A percentile compares a stretch with the other conserved stretches of the same genome.
Evolutionary conservation across 208 protist genomes (phyloP).

Genomic region (Paratrypanosoma confusum): DNA sequence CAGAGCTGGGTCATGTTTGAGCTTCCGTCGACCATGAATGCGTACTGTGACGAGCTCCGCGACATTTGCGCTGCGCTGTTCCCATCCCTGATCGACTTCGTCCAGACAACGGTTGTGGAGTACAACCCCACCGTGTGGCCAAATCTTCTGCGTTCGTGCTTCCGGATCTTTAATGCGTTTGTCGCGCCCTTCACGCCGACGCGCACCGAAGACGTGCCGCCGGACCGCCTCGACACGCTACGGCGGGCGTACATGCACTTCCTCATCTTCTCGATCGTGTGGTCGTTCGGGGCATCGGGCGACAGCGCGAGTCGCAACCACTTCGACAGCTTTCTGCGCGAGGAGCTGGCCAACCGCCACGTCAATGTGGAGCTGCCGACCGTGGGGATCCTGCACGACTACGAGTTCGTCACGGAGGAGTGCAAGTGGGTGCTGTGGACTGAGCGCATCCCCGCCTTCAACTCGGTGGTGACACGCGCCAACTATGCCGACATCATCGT

Average conservation of each 20-base stretch:
- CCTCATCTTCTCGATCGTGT: constrained; percentile 95
- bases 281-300: constrained; percentile 95
- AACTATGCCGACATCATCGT: constrained; percentile 96
- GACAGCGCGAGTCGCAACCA: constrained; percentile 76
- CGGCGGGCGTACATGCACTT: constrained; percentile 74
- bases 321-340: constrained; percentile 93
- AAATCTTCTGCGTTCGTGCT: constrained; percentile 89
- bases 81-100: constrained; percentile 83
- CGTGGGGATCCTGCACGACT: constrained; percentile 93
- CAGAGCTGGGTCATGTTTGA: constrained; percentile 76
- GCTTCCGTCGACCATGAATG: constrained; percentile 69
- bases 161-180: constrained; percentile 90
- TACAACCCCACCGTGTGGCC: constrained; percentile 92
- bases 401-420: constrained; percentile 85
- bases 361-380: constrained; percentile 77
- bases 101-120: constrained; percentile 85
- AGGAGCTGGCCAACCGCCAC: constrained; percentile 52
- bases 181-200: constrained; percentile 80
- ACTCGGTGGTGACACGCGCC: constrained; percentile 64
- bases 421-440: constrained; percentile 90
- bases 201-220: constrained; percentile 60
- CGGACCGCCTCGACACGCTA: constrained; percentile 72
- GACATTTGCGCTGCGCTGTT: constrained; percentile 88
- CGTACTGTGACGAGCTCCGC: constrained; percentile 72
- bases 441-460: constrained; percentile 76